Evolutionary conservation across 306 rosid species (phyloP).

Genomic region (Pyrus communis): DNA sequence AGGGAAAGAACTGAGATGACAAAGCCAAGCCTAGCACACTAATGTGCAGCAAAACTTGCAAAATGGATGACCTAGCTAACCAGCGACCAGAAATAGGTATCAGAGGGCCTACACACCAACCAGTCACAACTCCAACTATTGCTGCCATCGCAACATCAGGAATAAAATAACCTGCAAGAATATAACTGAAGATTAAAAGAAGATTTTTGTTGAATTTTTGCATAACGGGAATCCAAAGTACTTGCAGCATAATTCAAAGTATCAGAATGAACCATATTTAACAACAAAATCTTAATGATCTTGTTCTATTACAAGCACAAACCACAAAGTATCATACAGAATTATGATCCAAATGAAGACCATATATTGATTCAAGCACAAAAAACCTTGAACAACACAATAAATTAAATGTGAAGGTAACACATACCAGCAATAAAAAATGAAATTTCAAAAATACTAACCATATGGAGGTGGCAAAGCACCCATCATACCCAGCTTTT

Average conservation of each 20-base stretch:
- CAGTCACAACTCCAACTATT: constrained; percentile 62
- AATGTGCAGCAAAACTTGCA: constrained; percentile 70
- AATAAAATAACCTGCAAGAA: constrained; percentile 61
- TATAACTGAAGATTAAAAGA: constrained; percentile 10
- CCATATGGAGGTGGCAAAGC: constrained; percentile 88
- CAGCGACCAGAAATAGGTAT: constrained; percentile 75
- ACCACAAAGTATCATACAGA: neutral
- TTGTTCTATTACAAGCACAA: neutral
- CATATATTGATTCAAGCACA: neutral
- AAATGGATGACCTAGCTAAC: constrained; percentile 74
- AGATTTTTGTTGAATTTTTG: neutral
- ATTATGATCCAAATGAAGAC: neutral
- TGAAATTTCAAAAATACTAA: constrained; percentile 29
- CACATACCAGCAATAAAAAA: neutral
- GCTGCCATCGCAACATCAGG: constrained; percentile 75
- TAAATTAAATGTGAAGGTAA: neutral
- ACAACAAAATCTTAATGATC: neutral
- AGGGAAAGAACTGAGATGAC: constrained; percentile 91
- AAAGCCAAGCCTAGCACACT: constrained; percentile 65
- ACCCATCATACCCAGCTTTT: constrained; percentile 99
- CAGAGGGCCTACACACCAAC: constrained; percentile 78
- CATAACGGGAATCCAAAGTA: neutral
- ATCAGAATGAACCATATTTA: neutral
- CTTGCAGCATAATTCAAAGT: neutral
- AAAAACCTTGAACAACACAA: neutral